These are phyloP conservation scores for Fusarium sp. DNA, from an alignment of 2,329 filamentous ascomycete species.

Conservation along the genomic window DNA sequence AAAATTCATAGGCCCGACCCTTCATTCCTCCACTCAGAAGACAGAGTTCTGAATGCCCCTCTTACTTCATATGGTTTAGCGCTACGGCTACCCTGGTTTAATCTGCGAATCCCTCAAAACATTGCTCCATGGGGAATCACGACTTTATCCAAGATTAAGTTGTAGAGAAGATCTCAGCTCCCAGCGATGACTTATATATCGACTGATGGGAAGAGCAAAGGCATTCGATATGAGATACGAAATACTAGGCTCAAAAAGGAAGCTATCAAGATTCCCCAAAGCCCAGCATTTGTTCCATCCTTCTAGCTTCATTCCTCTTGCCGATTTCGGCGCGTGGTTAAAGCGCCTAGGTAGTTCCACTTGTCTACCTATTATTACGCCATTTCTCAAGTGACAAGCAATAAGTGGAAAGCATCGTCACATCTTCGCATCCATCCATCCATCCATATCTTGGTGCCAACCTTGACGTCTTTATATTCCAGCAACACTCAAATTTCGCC, in stretches of 20 bases:
- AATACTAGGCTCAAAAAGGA: neutral
- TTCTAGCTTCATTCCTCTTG: constrained; percentile 16
- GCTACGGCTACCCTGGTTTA: neutral
- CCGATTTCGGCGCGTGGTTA: constrained; percentile 18
- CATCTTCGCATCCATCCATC: neutral
- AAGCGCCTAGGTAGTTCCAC: constrained; percentile 12
- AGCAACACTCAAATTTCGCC: neutral
- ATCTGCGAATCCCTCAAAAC: constrained; percentile 1
- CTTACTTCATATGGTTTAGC: constrained; percentile 49
- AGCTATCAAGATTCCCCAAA: neutral
- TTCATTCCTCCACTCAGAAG: constrained; percentile 38
- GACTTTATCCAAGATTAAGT: neutral
- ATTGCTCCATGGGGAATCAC: constrained; percentile 3
- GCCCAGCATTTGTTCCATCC: neutral
- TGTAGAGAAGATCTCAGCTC: neutral
- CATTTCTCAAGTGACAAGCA: neutral
- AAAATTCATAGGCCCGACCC: constrained; percentile 40
- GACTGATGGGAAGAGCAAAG: neutral
- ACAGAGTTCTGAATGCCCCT: constrained; percentile 45
- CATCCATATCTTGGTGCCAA: neutral
- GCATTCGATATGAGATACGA: neutral
- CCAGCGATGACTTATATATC: neutral
- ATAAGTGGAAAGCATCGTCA: neutral
- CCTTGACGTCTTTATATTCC: neutral
- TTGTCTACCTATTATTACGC: constrained; percentile 5